phyloP scores from a whole-genome alignment of 2,329 filamentous ascomycete species.

The Cyphellophora europaea region DNA sequence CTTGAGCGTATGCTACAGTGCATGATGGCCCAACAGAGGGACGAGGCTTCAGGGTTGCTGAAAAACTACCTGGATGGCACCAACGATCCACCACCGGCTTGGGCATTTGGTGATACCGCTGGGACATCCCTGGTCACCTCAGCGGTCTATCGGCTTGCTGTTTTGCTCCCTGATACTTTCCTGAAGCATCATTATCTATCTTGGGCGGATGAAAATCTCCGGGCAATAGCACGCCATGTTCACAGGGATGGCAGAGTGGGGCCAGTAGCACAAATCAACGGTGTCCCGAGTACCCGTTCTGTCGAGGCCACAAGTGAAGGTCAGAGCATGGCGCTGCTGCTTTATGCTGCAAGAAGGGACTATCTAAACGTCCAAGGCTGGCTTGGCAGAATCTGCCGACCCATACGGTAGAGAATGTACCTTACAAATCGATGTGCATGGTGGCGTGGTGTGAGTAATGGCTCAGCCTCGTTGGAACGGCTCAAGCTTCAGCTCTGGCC shows the following conservation, averaged over 20 bases:
- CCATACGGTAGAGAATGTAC: too few species aligned
- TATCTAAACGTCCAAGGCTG: constrained; percentile 3
- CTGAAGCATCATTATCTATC: constrained; percentile 22
- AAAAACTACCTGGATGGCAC: constrained; percentile 38
- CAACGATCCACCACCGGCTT: constrained; percentile 8
- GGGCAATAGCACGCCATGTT: constrained; percentile 26
- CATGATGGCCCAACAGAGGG: constrained; percentile 17
- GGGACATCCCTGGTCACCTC: constrained; percentile 39
- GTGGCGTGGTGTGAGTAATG: too few species aligned
- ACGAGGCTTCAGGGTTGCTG: constrained; percentile 22
- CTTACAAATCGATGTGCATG: too few species aligned
- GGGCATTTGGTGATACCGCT: constrained; percentile 39
- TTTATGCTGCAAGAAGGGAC: constrained; percentile 12
- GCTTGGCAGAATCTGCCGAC: too few species aligned
- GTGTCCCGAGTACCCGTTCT: constrained; percentile 7
- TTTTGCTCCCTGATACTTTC: constrained; percentile 29
- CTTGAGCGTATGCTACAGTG: constrained; percentile 30
- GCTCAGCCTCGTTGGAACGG: too few species aligned
- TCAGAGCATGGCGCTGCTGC: constrained; percentile 13
- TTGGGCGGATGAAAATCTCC: constrained; percentile 35
- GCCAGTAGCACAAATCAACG: constrained; percentile 10
- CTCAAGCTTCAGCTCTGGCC: too few species aligned
- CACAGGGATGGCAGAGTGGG: constrained; percentile 13
- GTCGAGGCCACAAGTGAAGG: constrained; percentile 11
- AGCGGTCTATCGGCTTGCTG: constrained; percentile 36